These are phyloP conservation scores for Artemisia argyi DNA, from an alignment of 129 eudicot genomes.

Conservation along the genomic window DNA sequence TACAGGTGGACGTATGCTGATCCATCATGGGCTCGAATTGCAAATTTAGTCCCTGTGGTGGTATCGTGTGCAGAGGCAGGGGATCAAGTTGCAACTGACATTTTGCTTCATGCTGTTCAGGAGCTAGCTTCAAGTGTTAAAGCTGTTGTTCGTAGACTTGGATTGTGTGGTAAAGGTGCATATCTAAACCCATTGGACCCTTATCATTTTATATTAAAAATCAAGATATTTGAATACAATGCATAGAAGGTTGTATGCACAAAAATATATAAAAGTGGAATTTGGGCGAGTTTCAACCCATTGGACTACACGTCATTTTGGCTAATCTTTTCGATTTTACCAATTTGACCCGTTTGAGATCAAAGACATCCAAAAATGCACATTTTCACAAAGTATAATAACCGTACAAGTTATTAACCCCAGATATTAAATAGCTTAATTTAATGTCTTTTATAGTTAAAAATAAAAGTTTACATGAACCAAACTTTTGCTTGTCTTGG, in stretches of 20 bases:
- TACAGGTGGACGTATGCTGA: conserved; percentile 95
- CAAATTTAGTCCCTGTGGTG: conserved; percentile 78
- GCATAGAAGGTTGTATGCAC: too few relatives aligned
- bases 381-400: too few relatives aligned
- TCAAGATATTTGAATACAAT: not conserved
- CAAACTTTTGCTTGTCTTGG: conserved; percentile 16
- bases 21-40: conserved; percentile 97
- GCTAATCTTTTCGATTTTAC: too few relatives aligned
- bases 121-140: conserved; percentile 88
- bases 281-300: too few relatives aligned
- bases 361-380: too few relatives aligned
- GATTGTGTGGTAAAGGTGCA: conserved; percentile 81
- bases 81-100: conserved; percentile 77
- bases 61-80: conserved; percentile 90
- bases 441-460: not conserved
- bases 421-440: too few relatives aligned
- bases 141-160: conserved; percentile 82
- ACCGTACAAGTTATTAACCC: too few relatives aligned
- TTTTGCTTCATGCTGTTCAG: conserved; percentile 74
- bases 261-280: too few relatives aligned
- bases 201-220: not conserved
- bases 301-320: too few relatives aligned
- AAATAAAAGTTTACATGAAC: not conserved
- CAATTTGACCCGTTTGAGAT: too few relatives aligned
- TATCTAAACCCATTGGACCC: not conserved